These are phyloP conservation scores for Onygena corvina DNA, from an alignment of 2,329 filamentous ascomycete genomes.

Conservation along the genomic window DNA sequence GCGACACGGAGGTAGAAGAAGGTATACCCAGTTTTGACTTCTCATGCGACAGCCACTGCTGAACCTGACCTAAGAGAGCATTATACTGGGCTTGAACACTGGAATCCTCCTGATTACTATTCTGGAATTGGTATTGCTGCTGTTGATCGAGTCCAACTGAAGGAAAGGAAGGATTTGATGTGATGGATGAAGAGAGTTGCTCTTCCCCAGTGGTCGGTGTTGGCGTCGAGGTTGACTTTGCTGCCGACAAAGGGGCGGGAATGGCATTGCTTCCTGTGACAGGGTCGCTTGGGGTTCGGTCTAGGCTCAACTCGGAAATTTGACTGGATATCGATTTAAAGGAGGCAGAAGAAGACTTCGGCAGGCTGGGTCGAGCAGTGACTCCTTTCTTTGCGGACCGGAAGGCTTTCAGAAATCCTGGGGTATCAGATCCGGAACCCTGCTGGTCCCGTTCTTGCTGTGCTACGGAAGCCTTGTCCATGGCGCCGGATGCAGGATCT, in stretches of 20 bases:
- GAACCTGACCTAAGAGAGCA: slow-evolving; percentile 56
- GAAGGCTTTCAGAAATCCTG: neutral
- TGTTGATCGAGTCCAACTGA: neutral
- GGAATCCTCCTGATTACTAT: slow-evolving; percentile 6
- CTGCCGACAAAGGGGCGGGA: neutral
- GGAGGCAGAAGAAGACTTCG: slow-evolving; percentile 16
- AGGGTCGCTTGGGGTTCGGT: slow-evolving; percentile 8
- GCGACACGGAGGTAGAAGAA: slow-evolving; percentile 20
- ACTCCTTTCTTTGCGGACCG: slow-evolving; percentile 14
- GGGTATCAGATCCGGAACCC: neutral
- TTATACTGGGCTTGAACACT: slow-evolving; percentile 18
- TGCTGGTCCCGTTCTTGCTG: neutral
- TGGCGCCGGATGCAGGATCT: neutral
- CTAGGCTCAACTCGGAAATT: slow-evolving; percentile 14
- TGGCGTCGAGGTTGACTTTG: neutral
- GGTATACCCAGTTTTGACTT: slow-evolving; percentile 50
- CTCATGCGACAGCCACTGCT: slow-evolving; percentile 74
- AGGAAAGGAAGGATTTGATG: neutral
- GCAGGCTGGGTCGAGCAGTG: slow-evolving; percentile 16
- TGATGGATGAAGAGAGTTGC: neutral
- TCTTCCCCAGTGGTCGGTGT: neutral
- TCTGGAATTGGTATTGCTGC: neutral
- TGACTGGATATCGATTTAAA: slow-evolving; percentile 18
- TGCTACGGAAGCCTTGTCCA: neutral
- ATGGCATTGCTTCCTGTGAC: slow-evolving; percentile 5